Base-by-base conservation (phyloP, 805 yeast genomes). In the Myxozyma monticola region DNA sequence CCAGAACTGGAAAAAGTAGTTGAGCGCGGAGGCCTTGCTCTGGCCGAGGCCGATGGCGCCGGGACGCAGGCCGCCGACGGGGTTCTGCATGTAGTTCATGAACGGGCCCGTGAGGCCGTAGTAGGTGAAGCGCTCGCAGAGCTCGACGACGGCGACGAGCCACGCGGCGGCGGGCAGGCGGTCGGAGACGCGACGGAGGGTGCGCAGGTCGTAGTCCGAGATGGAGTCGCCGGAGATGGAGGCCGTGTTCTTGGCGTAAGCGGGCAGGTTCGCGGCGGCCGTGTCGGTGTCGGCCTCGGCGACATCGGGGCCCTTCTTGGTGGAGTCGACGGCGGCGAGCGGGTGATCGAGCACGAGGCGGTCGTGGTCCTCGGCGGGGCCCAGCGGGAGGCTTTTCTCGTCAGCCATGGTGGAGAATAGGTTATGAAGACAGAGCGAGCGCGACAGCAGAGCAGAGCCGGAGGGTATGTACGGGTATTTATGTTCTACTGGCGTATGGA, bases 1-100 rank as follows among this genome's bases (percentile, higher is more conserved):
- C 85, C 89, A 83, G 65, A 86, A 86, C 64, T 84, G 88, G 75
- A 85, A 81, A 62, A 85, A 80, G 65, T 84, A 80, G 15, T 86
- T 77, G 54, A 85, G 73, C 28, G 85, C 89, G 31, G 85, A 81
- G 25, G 93, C 88, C 57, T 81, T 79, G 51, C 74, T 74, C 49
- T 77, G 71, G 47, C 83, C 81, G 60, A 83, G 72, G 41, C 76
- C 76, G 53, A 86, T 73, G 9, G 83, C 80, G 67, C 88, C 76
- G 62, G 76, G 59, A 62, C 68, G 65, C 66, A 75, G 42, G 7
- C 41, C 75, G 72, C 44, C 73, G 60, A 59, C 47, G 33, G 67
- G 65, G 54, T 78, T 66, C 66, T 83, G 86, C 84, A 86, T 83
- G 68, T 84, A 85, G 71, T 86, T 86, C 70, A 80, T 84, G 71